phyloP scores from a whole-genome alignment of 2,329 filamentous ascomycete genomes.

The Phaeosphaeria sp. region DNA sequence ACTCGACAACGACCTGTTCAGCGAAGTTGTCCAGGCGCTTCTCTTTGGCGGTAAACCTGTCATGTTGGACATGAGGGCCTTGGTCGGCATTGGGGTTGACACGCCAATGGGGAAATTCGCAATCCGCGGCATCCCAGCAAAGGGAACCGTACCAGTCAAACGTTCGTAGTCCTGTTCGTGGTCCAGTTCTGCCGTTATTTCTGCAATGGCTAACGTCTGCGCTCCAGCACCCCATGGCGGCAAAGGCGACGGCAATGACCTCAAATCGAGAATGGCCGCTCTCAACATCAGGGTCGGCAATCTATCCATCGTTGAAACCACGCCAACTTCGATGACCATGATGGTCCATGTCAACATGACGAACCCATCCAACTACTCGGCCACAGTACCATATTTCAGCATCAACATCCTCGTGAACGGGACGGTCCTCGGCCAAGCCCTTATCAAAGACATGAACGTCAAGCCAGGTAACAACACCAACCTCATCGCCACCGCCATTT shows the following conservation, averaged over 20 bases:
- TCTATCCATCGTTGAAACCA: conserved; percentile 75
- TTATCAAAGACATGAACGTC: conserved; percentile 68
- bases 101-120: conserved; percentile 83
- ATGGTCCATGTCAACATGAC: conserved; percentile 79
- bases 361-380: conserved; percentile 88
- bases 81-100: conserved; percentile 80
- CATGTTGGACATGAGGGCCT: conserved; percentile 75
- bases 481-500: conserved; percentile 71
- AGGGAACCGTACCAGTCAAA: conserved; percentile 89
- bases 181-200: conserved; percentile 28
- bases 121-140: conserved; percentile 80
- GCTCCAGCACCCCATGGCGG: conserved; percentile 41
- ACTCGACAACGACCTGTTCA: conserved; percentile 79
- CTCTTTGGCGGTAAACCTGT: conserved; percentile 74
- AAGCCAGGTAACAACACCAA: conserved; percentile 74
- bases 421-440: conserved; percentile 77
- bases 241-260: conserved; percentile 47
- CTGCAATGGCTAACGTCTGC: conserved; percentile 40
- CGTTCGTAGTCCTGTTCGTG: conserved; percentile 75
- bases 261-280: conserved; percentile 56
- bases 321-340: conserved; percentile 72
- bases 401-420: conserved; percentile 77
- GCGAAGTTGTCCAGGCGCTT: conserved; percentile 79
- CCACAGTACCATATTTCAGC: conserved; percentile 79
- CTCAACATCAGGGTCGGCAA: conserved; percentile 71